A percentile compares a stretch with the other conserved stretches of the same genome.
Evolutionary conservation across 495 filamentous ascomycete genomes (phyloP).

Genomic region (Podospora pseudopauciseta): DNA sequence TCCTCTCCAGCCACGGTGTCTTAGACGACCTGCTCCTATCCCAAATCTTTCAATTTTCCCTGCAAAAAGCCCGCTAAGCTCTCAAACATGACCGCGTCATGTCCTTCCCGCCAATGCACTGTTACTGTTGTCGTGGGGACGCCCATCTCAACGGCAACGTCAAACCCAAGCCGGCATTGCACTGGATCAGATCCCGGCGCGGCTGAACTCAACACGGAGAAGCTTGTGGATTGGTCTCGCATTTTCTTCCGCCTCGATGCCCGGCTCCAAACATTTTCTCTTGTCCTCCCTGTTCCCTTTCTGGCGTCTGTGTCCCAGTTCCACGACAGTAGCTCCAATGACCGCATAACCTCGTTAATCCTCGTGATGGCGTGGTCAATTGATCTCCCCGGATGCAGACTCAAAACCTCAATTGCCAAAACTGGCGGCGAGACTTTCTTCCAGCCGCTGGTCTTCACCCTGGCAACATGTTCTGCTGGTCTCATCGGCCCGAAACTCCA

Average conservation of each 20-base stretch:
- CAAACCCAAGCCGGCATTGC: constrained; percentile 27
- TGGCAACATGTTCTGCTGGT: constrained; percentile 56
- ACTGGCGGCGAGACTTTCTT: constrained; percentile 58
- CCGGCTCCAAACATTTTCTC: constrained; percentile 51
- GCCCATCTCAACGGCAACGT: constrained; percentile 21
- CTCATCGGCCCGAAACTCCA: constrained; percentile 78
- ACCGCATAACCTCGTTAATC: constrained; percentile 25
- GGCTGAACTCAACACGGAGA: not conserved
- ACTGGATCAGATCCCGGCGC: no score
- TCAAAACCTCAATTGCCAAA: constrained; percentile 41
- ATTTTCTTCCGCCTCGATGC: constrained; percentile 41
- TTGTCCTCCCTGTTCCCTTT: constrained; percentile 36
- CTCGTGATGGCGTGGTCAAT: constrained; percentile 17
- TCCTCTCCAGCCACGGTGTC: not conserved
- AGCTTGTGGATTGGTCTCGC: constrained; percentile 11
- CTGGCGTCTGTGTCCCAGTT: constrained; percentile 34
- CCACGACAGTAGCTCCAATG: constrained; percentile 60
- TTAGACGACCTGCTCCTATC: not conserved
- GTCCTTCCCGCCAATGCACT: constrained; percentile 73
- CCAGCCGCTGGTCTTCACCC: constrained; percentile 51
- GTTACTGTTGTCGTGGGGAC: constrained; percentile 33
- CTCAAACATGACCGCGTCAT: constrained; percentile 74
- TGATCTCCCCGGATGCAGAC: not conserved
- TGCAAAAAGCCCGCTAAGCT: constrained; percentile 78
- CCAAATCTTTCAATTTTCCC: constrained; percentile 23